phyloP scores from a whole-genome alignment of 768 basidiomycete species.

The Lactarius psammicola region DNA sequence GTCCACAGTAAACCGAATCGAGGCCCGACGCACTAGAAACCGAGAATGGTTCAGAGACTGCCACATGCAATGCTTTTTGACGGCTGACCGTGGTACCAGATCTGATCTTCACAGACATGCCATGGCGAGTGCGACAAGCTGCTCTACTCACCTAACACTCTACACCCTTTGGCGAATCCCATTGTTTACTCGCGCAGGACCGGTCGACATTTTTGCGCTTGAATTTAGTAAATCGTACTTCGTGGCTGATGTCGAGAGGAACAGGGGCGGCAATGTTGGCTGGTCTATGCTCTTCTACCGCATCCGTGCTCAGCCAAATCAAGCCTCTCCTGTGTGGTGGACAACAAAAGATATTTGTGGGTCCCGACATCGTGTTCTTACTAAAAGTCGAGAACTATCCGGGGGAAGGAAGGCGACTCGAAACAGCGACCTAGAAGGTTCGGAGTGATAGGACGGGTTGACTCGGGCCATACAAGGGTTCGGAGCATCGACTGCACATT shows the following conservation, averaged over 20 bases:
- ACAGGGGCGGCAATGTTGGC: background rate
- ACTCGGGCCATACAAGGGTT: too few relatives aligned
- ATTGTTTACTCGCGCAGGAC: background rate
- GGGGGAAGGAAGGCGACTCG: too few relatives aligned
- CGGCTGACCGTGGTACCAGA: background rate
- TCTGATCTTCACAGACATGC: background rate
- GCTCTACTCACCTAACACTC: background rate
- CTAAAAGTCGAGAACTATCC: background rate
- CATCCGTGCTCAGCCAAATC: background rate
- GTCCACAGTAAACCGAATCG: background rate
- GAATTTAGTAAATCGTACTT: background rate
- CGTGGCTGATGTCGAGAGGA: background rate
- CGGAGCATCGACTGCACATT: background rate
- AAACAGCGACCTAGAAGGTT: background rate
- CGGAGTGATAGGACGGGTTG: background rate
- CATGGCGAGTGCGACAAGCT: background rate
- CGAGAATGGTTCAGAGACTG: background rate
- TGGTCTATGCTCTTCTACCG: background rate
- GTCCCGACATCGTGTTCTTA: background rate
- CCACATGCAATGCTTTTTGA: background rate
- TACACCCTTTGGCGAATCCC: background rate
- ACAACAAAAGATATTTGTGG: background rate
- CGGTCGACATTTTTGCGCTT: background rate
- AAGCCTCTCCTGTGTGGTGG: background rate
- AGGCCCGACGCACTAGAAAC: background rate